phyloP scores from a whole-genome alignment of 2,329 filamentous ascomycete species.

The Blumeriella jaapii region DNA sequence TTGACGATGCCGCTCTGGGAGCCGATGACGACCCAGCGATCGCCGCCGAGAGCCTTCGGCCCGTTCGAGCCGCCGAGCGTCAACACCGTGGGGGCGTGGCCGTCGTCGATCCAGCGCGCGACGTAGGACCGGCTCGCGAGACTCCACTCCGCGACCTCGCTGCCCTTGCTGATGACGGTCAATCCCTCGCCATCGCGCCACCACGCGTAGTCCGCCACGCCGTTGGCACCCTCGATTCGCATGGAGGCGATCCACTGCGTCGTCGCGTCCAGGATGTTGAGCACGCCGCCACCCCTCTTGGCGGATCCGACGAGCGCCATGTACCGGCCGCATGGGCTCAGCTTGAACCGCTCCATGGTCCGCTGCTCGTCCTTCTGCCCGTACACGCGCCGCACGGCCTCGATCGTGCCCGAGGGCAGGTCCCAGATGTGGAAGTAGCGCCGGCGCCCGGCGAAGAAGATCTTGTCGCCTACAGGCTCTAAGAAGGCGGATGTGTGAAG shows the following conservation, averaged over 20 bases:
- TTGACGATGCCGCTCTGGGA: constrained; percentile 83
- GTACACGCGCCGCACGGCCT: constrained; percentile 68
- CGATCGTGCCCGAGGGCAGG: constrained; percentile 65
- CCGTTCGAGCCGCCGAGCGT: constrained; percentile 59
- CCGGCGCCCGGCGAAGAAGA: constrained; percentile 80
- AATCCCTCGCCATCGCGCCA: constrained; percentile 77
- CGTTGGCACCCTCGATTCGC: constrained; percentile 68
- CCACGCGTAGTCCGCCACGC: constrained; percentile 87
- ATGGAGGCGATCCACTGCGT: constrained; percentile 85
- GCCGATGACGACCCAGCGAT: constrained; percentile 83
- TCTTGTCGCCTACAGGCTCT: constrained; percentile 57
- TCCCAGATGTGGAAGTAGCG: constrained; percentile 95
- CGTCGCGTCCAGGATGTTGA: constrained; percentile 71
- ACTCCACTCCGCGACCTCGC: constrained; percentile 84
- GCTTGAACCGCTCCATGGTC: constrained; percentile 80
- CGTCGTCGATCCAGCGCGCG: constrained; percentile 81
- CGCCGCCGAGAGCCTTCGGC: constrained; percentile 54
- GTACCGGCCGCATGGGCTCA: constrained; percentile 77
- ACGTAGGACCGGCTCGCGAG: constrained; percentile 57
- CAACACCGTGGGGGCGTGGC: constrained; percentile 73
- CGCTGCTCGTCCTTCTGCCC: constrained; percentile 73
- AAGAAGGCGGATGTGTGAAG: constrained; percentile 76
- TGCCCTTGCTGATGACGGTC: constrained; percentile 72
- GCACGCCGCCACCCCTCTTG: constrained; percentile 73
- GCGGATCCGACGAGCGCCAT: constrained; percentile 73